Evolutionary conservation across 768 basidiomycete species (phyloP), one percentile per base, ranked within the genome.

Genomic region (Suillus alpinus): DNA sequence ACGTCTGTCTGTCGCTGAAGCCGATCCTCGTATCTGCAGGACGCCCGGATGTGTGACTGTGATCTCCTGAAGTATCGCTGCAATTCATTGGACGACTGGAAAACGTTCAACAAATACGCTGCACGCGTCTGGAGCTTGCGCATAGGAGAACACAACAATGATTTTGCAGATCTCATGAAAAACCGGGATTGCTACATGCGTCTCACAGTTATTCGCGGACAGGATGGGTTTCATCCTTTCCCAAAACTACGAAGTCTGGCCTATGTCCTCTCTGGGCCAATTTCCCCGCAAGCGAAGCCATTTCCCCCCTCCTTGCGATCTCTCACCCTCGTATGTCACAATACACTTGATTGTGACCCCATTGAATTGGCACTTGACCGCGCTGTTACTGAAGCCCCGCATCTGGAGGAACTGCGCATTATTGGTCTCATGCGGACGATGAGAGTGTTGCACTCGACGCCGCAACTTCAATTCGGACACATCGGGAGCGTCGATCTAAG

Each of bases 31-130:
- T 53, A 23, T 16, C 4, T 5, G 3, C 9, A 61, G 60, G 60
- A 58, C 36, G 6, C n/a, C 26, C 14, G n/a, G 34, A 23, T 39
- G 23, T 29, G 14, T 29, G 39, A 34, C 31, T 26, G 16, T 9
- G 32, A 58, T 16, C 26, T 52, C 23, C 43, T 55, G 12, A 49
- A 37, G 14, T 32, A 51, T 23, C 32, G 34, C 7, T 58, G 37
- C 23, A 39, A 55, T 57, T 16, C 44, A 34, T 32, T 31, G 18
- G 36, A 58, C 4, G 56, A 41, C 41, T 59, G 49, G 61, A 34
- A 34, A 32, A 59, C 31, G 10, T 52, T 62, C n/a, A 57, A 59
- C 39, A 58, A 37, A 47, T 61, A 61, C 34, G 60, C 57, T 16
- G 20, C 40, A 23, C 49, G 61, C 23, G 61, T 62, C 50, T 43